Evolutionary conservation across 768 basidiomycete species (phyloP).

Genomic region (Russula virescens): DNA sequence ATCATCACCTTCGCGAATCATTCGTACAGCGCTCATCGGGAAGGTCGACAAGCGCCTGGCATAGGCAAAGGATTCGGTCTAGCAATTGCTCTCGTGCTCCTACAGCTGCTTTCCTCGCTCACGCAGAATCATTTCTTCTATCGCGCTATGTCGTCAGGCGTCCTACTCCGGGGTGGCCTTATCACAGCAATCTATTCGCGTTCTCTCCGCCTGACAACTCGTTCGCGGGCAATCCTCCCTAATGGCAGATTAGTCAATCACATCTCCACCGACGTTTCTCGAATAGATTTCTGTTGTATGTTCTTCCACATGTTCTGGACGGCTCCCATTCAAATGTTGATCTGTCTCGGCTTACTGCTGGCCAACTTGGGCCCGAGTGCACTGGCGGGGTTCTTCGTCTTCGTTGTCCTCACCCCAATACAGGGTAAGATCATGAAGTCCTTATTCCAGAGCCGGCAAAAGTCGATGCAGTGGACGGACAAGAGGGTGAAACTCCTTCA

Average conservation of each 20-base stretch:
- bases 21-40: constrained; percentile 42
- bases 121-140: constrained; percentile 83
- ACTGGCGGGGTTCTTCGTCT: constrained; percentile 52
- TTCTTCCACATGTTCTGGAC: constrained; percentile 81
- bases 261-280: constrained; percentile 86
- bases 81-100: constrained; percentile 57
- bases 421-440: constrained; percentile 71
- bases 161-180: constrained; percentile 75
- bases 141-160: constrained; percentile 64
- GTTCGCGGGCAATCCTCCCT: constrained; percentile 70
- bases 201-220: constrained; percentile 68
- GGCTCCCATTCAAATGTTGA: constrained; percentile 67
- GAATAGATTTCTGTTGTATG: constrained; percentile 81
- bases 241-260: constrained; percentile 92
- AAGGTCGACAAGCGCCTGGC: constrained; percentile 32
- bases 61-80: constrained; percentile 67
- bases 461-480: constrained; percentile 86
- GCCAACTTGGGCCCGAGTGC: constrained; percentile 62
- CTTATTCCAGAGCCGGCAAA: constrained; percentile 61
- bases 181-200: constrained; percentile 84
- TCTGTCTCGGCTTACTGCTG: constrained; percentile 71
- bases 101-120: constrained; percentile 64
- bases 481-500: constrained; percentile 84
- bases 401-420: constrained; percentile 64
- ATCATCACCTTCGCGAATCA: constrained; percentile 65